A percentile compares a stretch with the other conserved stretches of the same genome.
These are phyloP conservation scores for Rhododendron henanense DNA, from an alignment of 148 eudicot species.

Conservation along the genomic window DNA sequence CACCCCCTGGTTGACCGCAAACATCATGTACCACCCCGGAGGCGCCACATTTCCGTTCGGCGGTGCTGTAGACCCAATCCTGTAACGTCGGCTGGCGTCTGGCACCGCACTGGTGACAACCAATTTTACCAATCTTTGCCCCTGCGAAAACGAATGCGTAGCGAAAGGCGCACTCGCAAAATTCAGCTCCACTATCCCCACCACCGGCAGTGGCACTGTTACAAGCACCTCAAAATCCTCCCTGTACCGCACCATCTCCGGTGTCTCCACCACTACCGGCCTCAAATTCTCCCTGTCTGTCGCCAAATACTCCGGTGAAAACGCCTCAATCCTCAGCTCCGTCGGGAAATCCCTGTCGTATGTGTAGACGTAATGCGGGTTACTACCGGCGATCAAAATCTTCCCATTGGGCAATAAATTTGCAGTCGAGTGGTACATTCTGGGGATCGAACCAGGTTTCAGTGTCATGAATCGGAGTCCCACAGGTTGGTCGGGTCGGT, in stretches of 20 bases:
- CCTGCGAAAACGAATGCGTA: slow-evolving; percentile 92
- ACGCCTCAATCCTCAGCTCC: slow-evolving; percentile 74
- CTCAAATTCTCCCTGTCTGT: slow-evolving; percentile 40
- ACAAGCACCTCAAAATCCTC: slow-evolving; percentile 45
- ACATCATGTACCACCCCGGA: too few relatives aligned
- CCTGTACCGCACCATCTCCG: slow-evolving; percentile 22
- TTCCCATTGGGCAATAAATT: slow-evolving; percentile 87
- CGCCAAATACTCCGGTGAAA: slow-evolving; percentile 75
- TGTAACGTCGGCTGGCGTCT: too few relatives aligned
- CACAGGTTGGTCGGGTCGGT: slow-evolving; percentile 62
- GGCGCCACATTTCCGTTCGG: too few relatives aligned
- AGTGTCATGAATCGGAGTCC: slow-evolving; percentile 79
- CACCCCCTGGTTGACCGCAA: too few relatives aligned
- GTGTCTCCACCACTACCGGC: slow-evolving; percentile 38
- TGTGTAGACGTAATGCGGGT: slow-evolving; percentile 75
- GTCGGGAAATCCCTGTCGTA: slow-evolving; percentile 55
- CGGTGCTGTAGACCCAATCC: too few relatives aligned
- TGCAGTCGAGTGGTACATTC: slow-evolving; percentile 95
- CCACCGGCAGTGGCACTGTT: slow-evolving; percentile 45
- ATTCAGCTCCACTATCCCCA: slow-evolving; percentile 65
- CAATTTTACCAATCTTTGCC: slow-evolving; percentile 81
- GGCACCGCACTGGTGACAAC: background rate
- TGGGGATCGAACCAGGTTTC: slow-evolving; percentile 58
- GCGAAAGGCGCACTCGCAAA: slow-evolving; percentile 79
- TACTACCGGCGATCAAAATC: slow-evolving; percentile 75